Conservation (phyloP, 2,329 filamentous ascomycete species). For the Cladosporium sp. region DNA sequence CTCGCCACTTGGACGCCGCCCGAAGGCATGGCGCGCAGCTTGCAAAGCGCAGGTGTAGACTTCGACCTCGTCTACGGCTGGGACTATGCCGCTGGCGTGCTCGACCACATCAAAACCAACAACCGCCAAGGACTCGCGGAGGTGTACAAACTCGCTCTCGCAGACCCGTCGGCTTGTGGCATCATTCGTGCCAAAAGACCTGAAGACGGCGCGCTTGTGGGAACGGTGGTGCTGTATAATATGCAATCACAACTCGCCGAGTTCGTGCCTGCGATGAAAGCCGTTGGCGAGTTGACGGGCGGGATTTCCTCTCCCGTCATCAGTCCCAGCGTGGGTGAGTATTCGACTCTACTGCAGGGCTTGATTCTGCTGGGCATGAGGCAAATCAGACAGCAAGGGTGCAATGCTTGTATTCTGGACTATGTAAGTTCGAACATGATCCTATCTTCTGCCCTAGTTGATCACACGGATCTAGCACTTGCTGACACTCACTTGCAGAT, state of each 20-base stretch:
- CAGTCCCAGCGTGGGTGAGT: conserved; percentile 61
- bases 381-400: conserved; percentile 75
- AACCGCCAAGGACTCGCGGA: conserved; percentile 74
- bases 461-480: background rate
- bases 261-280: conserved; percentile 65
- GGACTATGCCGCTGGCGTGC: conserved; percentile 68
- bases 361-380: conserved; percentile 75
- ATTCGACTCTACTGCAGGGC: conserved; percentile 71
- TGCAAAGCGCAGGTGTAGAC: conserved; percentile 68
- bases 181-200: conserved; percentile 77
- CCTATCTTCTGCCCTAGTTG: background rate
- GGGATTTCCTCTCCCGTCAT: conserved; percentile 80
- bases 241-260: conserved; percentile 64
- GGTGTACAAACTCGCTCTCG: conserved; percentile 72
- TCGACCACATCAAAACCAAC: conserved; percentile 69
- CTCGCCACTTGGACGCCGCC: conserved; percentile 70
- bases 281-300: conserved; percentile 57
- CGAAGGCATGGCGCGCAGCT: conserved; percentile 68
- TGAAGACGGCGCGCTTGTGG: conserved; percentile 64
- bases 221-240: conserved; percentile 75
- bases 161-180: conserved; percentile 67
- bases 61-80: conserved; percentile 81
- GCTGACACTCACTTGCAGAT: conserved; percentile 46
- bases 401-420: conserved; percentile 68
- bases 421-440: conserved; percentile 59